These are phyloP conservation scores for Malassezia psittaci DNA, from an alignment of 1,284 basidiomycete species.

Conservation along the genomic window DNA sequence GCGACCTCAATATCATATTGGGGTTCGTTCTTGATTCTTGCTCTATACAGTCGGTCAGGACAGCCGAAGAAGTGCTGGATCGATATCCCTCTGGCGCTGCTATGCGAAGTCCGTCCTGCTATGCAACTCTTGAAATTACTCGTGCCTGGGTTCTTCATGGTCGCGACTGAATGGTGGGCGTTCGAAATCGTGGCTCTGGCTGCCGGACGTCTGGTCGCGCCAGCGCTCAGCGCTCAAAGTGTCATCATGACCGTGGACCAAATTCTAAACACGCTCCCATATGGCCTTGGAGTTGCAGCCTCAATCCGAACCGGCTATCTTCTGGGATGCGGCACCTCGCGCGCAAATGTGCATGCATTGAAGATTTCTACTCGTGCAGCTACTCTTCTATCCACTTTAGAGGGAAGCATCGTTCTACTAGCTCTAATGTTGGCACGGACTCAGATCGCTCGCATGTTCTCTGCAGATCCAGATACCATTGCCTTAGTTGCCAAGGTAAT, in stretches of 20 bases:
- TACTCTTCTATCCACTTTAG: background rate
- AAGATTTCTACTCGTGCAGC: background rate
- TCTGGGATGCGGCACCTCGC: constrained; percentile 58
- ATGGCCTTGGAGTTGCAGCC: constrained; percentile 62
- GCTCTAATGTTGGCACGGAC: background rate
- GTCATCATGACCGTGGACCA: constrained; percentile 75
- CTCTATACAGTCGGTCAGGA: constrained; percentile 50
- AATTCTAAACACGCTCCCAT: constrained; percentile 60
- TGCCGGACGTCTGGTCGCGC: constrained; percentile 60
- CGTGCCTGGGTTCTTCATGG: constrained; percentile 64
- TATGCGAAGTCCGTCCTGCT: background rate
- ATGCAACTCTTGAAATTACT: constrained; percentile 54
- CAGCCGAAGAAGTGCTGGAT: background rate
- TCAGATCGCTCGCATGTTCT: constrained; percentile 55
- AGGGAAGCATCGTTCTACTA: background rate
- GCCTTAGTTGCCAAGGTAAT: constrained; percentile 60
- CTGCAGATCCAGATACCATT: constrained; percentile 56
- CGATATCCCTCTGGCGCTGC: background rate
- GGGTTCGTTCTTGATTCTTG: constrained; percentile 57
- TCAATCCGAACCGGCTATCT: constrained; percentile 64
- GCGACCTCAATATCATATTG: constrained; percentile 62
- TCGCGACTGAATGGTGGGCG: constrained; percentile 69
- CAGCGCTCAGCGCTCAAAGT: constrained; percentile 62
- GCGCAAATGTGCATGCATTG: background rate
- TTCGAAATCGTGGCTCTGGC: constrained; percentile 68